Percentiles rank a stretch among this genome's conserved stretches.
These are phyloP conservation scores for Suillus bovinus DNA, from an alignment of 768 basidiomycete species.

Conservation along the genomic window DNA sequence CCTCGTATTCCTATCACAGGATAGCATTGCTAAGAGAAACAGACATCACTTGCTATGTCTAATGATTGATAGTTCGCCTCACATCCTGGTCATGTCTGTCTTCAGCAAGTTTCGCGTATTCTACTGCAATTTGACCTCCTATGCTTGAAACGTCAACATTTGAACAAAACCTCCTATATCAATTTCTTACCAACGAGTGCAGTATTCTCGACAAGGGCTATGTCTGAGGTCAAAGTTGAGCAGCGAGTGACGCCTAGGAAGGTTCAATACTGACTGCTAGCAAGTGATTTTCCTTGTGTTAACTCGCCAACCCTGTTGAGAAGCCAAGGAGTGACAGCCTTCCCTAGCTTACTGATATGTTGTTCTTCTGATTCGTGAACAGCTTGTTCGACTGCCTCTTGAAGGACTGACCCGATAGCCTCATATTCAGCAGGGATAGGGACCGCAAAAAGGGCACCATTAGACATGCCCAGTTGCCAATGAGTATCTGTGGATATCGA, in stretches of 20 bases:
- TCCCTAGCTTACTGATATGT: slow-evolving; percentile 78
- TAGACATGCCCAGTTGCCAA: slow-evolving; percentile 66
- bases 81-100: slow-evolving; percentile 22
- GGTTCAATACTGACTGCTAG: slow-evolving; percentile 54
- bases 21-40: slow-evolving; percentile 9
- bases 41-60: slow-evolving; percentile 1
- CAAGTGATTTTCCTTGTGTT: slow-evolving; percentile 71
- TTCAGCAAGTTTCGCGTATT: slow-evolving; percentile 59
- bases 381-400: slow-evolving; percentile 81
- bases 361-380: slow-evolving; percentile 79
- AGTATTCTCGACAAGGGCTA: slow-evolving; percentile 88
- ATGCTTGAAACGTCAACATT: slow-evolving; percentile 3
- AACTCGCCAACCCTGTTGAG: slow-evolving; percentile 80
- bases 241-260: neutral
- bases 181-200: slow-evolving; percentile 68
- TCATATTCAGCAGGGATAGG: slow-evolving; percentile 86
- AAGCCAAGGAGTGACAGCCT: slow-evolving; percentile 95
- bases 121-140: slow-evolving; percentile 80
- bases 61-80: slow-evolving; percentile 9
- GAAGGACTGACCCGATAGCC: slow-evolving; percentile 63
- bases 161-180: neutral
- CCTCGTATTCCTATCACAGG: slow-evolving; percentile 6
- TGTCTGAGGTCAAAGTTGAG: slow-evolving; percentile 48
- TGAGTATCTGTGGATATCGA: slow-evolving; percentile 55
- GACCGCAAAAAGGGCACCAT: slow-evolving; percentile 81